Evolutionary conservation across 1,139 yeast species (phyloP).

Genomic region (Petasospora fabianii): DNA sequence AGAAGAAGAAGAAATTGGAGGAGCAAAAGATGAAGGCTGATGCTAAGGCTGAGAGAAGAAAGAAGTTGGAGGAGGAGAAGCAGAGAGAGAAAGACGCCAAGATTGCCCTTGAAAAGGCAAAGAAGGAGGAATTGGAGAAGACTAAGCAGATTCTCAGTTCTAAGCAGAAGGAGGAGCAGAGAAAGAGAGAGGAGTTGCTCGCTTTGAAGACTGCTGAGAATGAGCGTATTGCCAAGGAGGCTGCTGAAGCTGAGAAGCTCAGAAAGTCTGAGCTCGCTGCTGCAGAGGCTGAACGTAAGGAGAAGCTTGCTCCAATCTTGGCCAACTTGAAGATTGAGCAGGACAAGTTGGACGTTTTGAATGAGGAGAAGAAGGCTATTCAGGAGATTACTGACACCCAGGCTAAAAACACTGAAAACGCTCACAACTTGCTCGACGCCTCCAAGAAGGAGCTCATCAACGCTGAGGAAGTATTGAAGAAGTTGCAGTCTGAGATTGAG

Average conservation of each 20-base stretch:
- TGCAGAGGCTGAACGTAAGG: conserved; percentile 24
- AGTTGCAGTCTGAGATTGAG: conserved; percentile 27
- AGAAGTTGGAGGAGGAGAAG: conserved; percentile 27
- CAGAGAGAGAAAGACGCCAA: conserved; percentile 21
- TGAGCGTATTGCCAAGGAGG: conserved; percentile 27
- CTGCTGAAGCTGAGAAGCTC: conserved; percentile 24
- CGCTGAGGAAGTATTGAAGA: conserved; percentile 26
- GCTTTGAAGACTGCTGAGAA: conserved; percentile 21
- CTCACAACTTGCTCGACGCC: conserved; percentile 21
- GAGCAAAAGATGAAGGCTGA: conserved; percentile 33
- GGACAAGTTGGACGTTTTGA: conserved; percentile 23
- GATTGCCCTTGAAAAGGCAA: conserved; percentile 23
- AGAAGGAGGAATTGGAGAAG: conserved; percentile 26
- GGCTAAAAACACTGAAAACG: conserved; percentile 22
- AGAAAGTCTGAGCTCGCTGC: conserved; percentile 27
- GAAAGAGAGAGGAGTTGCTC: conserved; percentile 23
- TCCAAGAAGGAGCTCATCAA: conserved; percentile 23
- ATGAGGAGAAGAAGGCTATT: conserved; percentile 25
- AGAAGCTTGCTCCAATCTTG: conserved; percentile 25
- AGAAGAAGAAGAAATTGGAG: conserved; percentile 23
- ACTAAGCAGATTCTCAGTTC: conserved; percentile 21
- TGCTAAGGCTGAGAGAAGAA: conserved; percentile 32
- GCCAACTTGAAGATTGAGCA: conserved; percentile 22
- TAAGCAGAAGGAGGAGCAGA: conserved; percentile 26
- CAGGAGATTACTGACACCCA: conserved; percentile 25